Evolutionary conservation across 148 eudicot species (phyloP), one percentile per base, ranked within the genome.

Genomic region (Cornus suecica): DNA sequence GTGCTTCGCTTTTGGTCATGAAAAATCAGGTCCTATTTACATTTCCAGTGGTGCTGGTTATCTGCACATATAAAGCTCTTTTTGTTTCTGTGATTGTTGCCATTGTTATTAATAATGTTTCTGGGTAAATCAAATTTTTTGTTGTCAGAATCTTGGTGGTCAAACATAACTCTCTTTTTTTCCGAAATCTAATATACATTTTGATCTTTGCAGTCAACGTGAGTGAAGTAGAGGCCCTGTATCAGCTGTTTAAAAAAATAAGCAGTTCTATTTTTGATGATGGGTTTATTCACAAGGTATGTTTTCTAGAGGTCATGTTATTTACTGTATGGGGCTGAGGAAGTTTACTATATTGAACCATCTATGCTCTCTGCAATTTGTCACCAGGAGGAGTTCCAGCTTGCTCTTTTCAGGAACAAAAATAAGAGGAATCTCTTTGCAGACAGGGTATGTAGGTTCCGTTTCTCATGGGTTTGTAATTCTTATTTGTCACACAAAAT

Each of bases 261-360:
- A 94, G 98, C 86, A 88, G 89, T 83, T 90, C 97, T 54, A 94
- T 94, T 27, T 79, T 86, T 16, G 80, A 92, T 31, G 97, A 94
- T 79, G 98, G 98, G n/a, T 89, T 90, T 65, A 94, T 94, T 74
- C 96, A 94, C 82, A 94, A 91, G 97, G 98, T 92, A 81, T 70
- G 42, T 68, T 74, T 25, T 66, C 52, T 34, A 20, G 0, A 25
- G 34, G 15, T 30, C 65, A 13, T 11, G 28, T 22, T 56, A n/a
- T 30, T 63, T 22, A 26, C 8, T 26, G 4, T 24, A 14, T 68
- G 22, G 11, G 0, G 23, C 45, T 81, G 64, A 29, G 11, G 26
- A 26, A 28, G 54, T 61, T n/a, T 9, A 26, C 23, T 5, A 11
- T 66, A 1, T 52, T 68, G 6, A 23, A 71, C 61, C 61, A 64